Base-by-base conservation (phyloP, 148 eudicot genomes). In the Cornus suecica region DNA sequence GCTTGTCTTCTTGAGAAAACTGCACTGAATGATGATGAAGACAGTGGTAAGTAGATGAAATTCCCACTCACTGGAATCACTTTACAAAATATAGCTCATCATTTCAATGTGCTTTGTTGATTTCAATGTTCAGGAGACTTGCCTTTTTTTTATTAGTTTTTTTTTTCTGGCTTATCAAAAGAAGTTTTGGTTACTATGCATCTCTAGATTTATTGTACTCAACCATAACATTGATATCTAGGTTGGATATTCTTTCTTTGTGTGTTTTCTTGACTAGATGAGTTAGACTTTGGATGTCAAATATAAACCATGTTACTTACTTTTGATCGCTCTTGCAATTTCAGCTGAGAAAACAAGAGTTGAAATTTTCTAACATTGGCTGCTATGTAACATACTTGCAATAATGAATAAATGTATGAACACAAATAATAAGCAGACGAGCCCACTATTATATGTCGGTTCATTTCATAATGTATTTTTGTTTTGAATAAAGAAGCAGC, bases 1-100 rank as follows among this genome's bases (percentile, higher is more conserved):
- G 86, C 87, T 70, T 92, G 97, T 79, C 97, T 95, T 85, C 97
- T 95, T 74, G 94, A 93, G 83, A 95, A 95, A 86, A 90, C 94
- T 68, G 91, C 94, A 45, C 66, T 90, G 63, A 91, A 84, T 87
- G 99, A 95, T 66, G 99, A 95, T 83, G 99, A 95, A 74, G 97
- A 89, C 85, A 81, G 97, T 78, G 99, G 99, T 92, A 42, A 82
- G 92, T 56, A 42, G 54, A 66, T 66, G 25, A 70, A 23, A 48
- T 20, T 63, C 71, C 31, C 37, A 62, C 24, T 68, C 51, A 8
- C 26, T 72, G 25, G 66, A 25, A 41, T 58, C 58, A 14, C 63
- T n/a, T 58, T 32, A 34, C 23, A 67, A 73, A 26, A 37, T 16
- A 16, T 24, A 28, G 61, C 8, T 58, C 20, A 20, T 20, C 22